Evolutionary conservation across 2,329 filamentous ascomycete genomes (phyloP), one percentile per base, ranked within the genome.

Genomic region (Exophiala viscosa): DNA sequence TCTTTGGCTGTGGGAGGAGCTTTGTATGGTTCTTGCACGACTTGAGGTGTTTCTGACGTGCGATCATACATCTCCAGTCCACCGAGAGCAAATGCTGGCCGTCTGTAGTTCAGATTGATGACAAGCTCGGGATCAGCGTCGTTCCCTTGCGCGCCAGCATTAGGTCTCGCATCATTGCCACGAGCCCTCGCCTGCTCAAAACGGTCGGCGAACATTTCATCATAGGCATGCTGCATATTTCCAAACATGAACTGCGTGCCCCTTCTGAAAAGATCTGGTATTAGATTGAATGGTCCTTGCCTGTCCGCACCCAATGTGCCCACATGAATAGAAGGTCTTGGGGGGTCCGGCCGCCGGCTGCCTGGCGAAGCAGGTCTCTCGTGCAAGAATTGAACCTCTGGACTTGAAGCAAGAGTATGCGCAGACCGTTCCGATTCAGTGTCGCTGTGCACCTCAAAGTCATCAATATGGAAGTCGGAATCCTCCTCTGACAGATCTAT

Each of bases 1-100:
- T 82, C 74, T 5, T 80, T 78, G 0, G 88, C 76, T 0, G 83
- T 72, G n/a, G 78, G 74, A 0, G 87, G 85, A 0, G 85, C 76
- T 39, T 85, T 80, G 67, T 92, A 77, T 0, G 68, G 48, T 31
- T 59, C 53, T 28, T 54, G 39, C 10, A 54, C 44, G 7, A 55
- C 18, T 62, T 54, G 62, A 13, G 61, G 57, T 7, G 61, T 60
- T 35, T 52, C 49, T 15, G 59, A 55, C 28, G 57, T 58, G 39
- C 60, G 48, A 33, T 61, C 57, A 18, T 47, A 54, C 36, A 50
- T 50, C 14, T 55, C 54, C 15, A 56, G 46, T 32, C 59, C 61
- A 23, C 58, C 58, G 1, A 64, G 60, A 14, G 75, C 67, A 55
- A 80, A 77, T 0, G 66, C 77, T 9, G 72, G 66, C 5, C 63